Evolutionary conservation across 1,139 yeast species (phyloP), one percentile per base, ranked within the genome.

Genomic region (Kodamaea suecica): DNA sequence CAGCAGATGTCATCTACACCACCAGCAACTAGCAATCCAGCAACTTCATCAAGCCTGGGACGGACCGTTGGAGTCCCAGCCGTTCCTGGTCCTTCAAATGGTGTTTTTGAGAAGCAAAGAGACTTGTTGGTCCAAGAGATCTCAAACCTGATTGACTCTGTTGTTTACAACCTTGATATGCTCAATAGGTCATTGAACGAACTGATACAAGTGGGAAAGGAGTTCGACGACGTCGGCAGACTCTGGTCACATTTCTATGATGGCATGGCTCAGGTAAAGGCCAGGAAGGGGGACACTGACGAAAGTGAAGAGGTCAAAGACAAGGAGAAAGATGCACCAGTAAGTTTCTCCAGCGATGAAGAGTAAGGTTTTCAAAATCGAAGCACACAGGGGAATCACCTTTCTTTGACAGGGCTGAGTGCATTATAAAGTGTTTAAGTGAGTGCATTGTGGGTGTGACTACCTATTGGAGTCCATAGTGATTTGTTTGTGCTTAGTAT

Each of bases 111-210:
- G 38, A 66, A 64, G 37, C 74, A 69, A 39, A 55, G 76, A 23
- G 73, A 69, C 44, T 47, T 66, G 31, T 57, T 70, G 31, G 55
- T 70, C 16, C 74, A 67, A 47, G 74, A 69, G 41, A 68, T 70
- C 21, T 54, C 71, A 14, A 48, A 50, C 27, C 60, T 69, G 13
- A 52, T 70, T 40, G 66, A 66, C 40, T 61, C 68, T 3, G 70
- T 69, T n/a, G 63, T 64, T 4, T 49, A 58, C 43, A 68, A 69
- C 40, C 49, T 70, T 32, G 72, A 67, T 28, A 57, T 62, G 11
- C 58, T 70, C 39, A 70, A 70, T 44, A 46, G 74, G 25, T 60
- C 73, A 1, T 55, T 70, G 33, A 60, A 62, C 36, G 69, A 64
- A 39, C 62, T 69, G 19, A 53, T 69, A 12, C 70, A 67, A 39